Evolutionary conservation across 23 red algal species (phyloP), one percentile per base, ranked within the genome.

Genomic region (Gracilaria caudata): DNA sequence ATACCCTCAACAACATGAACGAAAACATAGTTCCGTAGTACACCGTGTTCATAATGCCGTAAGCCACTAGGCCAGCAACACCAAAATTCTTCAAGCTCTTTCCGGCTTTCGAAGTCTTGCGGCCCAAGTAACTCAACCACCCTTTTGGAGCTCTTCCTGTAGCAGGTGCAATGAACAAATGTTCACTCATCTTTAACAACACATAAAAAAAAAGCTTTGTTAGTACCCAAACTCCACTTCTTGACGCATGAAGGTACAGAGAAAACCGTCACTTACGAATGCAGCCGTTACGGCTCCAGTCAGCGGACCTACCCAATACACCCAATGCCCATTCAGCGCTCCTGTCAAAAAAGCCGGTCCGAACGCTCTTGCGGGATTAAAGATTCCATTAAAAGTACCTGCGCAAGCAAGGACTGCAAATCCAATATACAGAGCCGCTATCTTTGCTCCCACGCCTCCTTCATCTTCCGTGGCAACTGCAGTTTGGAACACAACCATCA

Each of bases 21-120:
- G 88, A 79, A 29, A 96, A 96, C 33, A 79, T 84, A 3, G 79
- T 47, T n/a, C 82, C 83, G 64, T 96, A 96, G 70, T 89, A 92
- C 11, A 87, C 23, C 4, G 77, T 92, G 53, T 96, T 96, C 87
- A 92, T 74, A 0, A 93, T 63, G 6, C 94, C 94, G 65, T 96
- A 96, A 11, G 94, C 82, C 68, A 96, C 44, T 41, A 96, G 51
- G 23, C 80, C 94, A 14, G 88, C 94, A 21, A 84, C 32, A n/a
- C 94, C 94, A 39, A 81, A 66, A 71, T 71, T 82, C 87, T 91
- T 91, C 47, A 91, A 45, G 24, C 21, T 65, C 26, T 55, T 60
- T 49, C 49, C 61, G 9, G 78, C 57, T 13, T 59, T 58, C 29
- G 73, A 77, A 24, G 51, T 34, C 30, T 49, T 77, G 24, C 60